A percentile compares a stretch with the other conserved stretches of the same genome.
Evolutionary conservation across 1,139 yeast species (phyloP).

Genomic region (Kurtzmaniella quercitrusa): DNA sequence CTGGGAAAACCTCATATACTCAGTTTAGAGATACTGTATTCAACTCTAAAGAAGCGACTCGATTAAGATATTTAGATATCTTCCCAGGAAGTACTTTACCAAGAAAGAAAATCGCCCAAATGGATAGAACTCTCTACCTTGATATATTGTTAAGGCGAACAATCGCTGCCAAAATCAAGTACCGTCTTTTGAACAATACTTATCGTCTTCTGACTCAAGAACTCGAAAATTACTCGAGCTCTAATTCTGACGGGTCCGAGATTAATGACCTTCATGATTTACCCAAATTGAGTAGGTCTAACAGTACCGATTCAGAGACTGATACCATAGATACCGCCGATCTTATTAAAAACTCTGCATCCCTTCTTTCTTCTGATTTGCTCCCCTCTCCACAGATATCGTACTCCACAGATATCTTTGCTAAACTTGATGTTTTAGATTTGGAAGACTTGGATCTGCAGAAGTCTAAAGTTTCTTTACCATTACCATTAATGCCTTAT

Average conservation of each 20-base stretch:
- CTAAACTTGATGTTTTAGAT: slow-evolving; percentile 10
- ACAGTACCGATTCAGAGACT: slow-evolving; percentile 16
- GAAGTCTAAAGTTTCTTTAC: slow-evolving; percentile 3
- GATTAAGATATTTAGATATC: slow-evolving; percentile 24
- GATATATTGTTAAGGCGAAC: slow-evolving; percentile 40
- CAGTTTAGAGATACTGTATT: slow-evolving; percentile 29
- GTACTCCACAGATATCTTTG: slow-evolving; percentile 28
- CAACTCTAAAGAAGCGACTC: slow-evolving; percentile 15
- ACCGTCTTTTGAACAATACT: slow-evolving; percentile 23
- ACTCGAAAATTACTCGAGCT: slow-evolving; percentile 6
- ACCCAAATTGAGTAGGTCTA: slow-evolving; percentile 6
- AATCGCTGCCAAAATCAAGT: slow-evolving; percentile 40
- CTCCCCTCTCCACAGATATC: slow-evolving; percentile 41
- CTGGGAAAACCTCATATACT: slow-evolving; percentile 11
- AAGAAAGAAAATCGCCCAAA: slow-evolving; percentile 20
- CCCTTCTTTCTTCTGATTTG: slow-evolving; percentile 25
- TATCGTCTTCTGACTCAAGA: slow-evolving; percentile 4
- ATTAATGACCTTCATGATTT: slow-evolving; percentile 2
- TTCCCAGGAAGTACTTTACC: slow-evolving; percentile 25
- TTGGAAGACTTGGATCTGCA: slow-evolving; percentile 6
- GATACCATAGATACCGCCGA: slow-evolving; percentile 29
- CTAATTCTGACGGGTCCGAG: slow-evolving; percentile 1
- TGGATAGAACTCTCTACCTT: slow-evolving; percentile 30
- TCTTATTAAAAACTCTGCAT: slow-evolving; percentile 28
- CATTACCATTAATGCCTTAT: neutral